phyloP scores from a whole-genome alignment of 345 rosid genomes.

The Schrenkiella parvula region DNA sequence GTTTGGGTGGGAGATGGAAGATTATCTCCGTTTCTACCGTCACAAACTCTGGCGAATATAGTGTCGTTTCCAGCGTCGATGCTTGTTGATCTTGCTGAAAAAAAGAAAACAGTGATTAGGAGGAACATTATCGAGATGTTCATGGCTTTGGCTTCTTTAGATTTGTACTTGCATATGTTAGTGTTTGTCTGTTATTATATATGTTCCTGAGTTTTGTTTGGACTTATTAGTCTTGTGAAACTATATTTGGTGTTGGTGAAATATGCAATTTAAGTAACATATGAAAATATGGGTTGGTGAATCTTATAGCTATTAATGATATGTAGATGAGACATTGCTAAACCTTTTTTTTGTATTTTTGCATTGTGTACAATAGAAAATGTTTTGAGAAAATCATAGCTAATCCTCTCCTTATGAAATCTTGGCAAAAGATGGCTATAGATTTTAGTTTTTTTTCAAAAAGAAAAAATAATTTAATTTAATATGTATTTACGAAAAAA shows the following conservation, averaged over 20 bases:
- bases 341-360: neutral
- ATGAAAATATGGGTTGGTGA: neutral
- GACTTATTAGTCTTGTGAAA: neutral
- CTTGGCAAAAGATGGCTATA: neutral
- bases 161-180: neutral
- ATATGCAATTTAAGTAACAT: neutral
- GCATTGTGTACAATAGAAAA: no score
- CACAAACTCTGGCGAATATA: slow-evolving; percentile 25
- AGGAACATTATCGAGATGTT: neutral
- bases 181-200: neutral
- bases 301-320: neutral
- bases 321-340: neutral
- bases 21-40: slow-evolving; percentile 35
- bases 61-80: neutral
- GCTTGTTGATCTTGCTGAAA: neutral
- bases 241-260: neutral
- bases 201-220: neutral
- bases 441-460: no score
- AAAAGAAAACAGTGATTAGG: neutral
- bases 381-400: neutral
- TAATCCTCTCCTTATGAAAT: neutral
- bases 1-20: slow-evolving; percentile 32
- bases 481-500: no score
- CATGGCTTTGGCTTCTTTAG: neutral
- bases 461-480: no score